phyloP scores from a whole-genome alignment of 2,329 filamentous ascomycete genomes.

The Raffaelea ambrosiae region DNA sequence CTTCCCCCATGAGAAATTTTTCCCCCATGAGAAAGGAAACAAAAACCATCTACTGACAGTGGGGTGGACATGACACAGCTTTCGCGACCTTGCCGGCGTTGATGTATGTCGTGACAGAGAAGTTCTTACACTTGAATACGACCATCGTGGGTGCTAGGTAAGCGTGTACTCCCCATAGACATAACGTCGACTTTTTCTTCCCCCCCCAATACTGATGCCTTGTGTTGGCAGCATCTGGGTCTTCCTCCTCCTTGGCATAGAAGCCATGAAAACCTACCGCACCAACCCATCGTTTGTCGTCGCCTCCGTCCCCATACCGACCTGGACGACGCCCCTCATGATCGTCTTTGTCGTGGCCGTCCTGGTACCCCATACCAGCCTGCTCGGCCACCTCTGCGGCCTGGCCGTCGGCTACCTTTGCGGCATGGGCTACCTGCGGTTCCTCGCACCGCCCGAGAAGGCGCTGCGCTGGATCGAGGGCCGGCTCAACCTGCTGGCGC shows the following conservation, averaged over 20 bases:
- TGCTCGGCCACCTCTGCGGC: conserved; percentile 80
- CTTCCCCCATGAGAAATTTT: neutral
- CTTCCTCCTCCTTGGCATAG: conserved; percentile 75
- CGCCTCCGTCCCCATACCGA: conserved; percentile 63
- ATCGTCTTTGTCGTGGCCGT: conserved; percentile 66
- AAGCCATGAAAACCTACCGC: conserved; percentile 78
- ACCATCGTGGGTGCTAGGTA: conserved; percentile 77
- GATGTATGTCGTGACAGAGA: conserved; percentile 72
- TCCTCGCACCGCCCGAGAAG: conserved; percentile 84
- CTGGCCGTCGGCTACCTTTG: conserved; percentile 80
- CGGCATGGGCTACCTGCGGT: conserved; percentile 83
- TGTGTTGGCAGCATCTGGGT: conserved; percentile 76
- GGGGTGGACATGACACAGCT: conserved; percentile 33
- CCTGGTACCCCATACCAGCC: conserved; percentile 70
- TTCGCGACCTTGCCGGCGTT: conserved; percentile 75
- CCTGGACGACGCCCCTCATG: conserved; percentile 82
- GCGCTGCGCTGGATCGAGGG: conserved; percentile 79
- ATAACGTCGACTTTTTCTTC: conserved; percentile 3
- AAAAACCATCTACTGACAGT: neutral
- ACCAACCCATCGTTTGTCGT: conserved; percentile 69
- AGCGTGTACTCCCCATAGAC: conserved; percentile 16
- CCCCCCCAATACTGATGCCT: conserved; percentile 10
- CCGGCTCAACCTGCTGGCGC: conserved; percentile 74
- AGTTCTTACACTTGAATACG: conserved; percentile 62
- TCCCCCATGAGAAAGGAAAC: too few relatives aligned